These are phyloP conservation scores for Penicillium sp. DNA, from an alignment of 2,329 filamentous ascomycete species.

Conservation along the genomic window DNA sequence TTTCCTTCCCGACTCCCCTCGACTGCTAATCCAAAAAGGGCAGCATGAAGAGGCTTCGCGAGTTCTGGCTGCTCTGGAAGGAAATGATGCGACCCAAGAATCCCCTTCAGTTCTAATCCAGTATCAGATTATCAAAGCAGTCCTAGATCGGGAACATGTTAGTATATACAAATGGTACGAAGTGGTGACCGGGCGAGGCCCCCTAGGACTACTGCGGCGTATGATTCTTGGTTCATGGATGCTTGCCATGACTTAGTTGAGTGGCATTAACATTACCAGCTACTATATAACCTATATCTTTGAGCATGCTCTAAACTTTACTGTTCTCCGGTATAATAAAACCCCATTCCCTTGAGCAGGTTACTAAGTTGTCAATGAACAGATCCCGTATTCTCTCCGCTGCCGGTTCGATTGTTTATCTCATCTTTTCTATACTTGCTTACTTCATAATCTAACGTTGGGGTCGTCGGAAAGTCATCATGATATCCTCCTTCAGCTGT, in stretches of 20 bases:
- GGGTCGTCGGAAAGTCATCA: slow-evolving; percentile 36
- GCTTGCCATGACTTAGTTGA: slow-evolving; percentile 44
- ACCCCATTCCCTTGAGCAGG: too few relatives aligned
- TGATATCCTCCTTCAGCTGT: slow-evolving; percentile 31
- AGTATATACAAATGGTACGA: background rate
- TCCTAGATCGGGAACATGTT: background rate
- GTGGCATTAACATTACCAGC: background rate
- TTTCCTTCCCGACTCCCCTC: slow-evolving; percentile 5
- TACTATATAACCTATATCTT: background rate
- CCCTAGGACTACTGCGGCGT: background rate
- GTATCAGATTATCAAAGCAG: background rate
- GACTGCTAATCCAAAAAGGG: slow-evolving; percentile 2
- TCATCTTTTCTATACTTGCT: slow-evolving; percentile 41
- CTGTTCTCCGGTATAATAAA: background rate
- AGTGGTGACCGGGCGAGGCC: background rate
- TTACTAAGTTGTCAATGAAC: background rate
- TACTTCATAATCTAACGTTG: slow-evolving; percentile 45
- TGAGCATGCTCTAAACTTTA: background rate
- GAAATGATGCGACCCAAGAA: background rate
- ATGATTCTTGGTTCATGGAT: slow-evolving; percentile 18
- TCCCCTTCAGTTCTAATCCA: background rate
- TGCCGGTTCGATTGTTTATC: slow-evolving; percentile 29
- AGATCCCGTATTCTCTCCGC: background rate
- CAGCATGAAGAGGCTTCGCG: slow-evolving; percentile 4
- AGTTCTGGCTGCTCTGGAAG: background rate